These are phyloP conservation scores for Zea luxurians DNA, from an alignment of 176 grass and related monocot species.

Conservation along the genomic window DNA sequence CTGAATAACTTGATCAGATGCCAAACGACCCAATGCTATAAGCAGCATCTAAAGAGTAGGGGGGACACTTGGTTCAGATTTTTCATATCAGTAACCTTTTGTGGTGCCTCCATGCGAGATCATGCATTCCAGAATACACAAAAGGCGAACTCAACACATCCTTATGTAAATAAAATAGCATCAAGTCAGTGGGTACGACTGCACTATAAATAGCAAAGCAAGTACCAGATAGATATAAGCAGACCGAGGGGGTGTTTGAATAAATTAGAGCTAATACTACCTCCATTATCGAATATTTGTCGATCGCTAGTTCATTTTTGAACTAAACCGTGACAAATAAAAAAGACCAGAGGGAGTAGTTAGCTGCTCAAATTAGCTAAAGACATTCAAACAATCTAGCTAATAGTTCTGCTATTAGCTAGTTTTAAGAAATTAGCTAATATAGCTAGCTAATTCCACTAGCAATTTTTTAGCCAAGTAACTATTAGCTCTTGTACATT, in stretches of 20 bases:
- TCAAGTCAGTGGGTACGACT: neutral
- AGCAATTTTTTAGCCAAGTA: no score
- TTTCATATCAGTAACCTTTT: neutral
- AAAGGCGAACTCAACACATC: constrained; percentile 7
- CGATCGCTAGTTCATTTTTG: no score
- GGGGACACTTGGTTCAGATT: neutral
- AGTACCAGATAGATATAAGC: neutral
- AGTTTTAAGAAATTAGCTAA: no score
- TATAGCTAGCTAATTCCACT: no score
- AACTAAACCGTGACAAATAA: no score
- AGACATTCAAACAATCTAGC: no score
- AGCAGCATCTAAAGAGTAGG: neutral
- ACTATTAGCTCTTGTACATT: no score
- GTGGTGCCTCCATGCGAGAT: constrained; percentile 10
- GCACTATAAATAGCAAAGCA: neutral
- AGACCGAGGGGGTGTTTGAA: neutral
- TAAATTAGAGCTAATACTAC: no score
- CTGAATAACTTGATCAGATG: constrained; percentile 6
- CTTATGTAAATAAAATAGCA: neutral
- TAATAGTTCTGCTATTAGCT: no score
- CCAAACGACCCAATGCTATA: neutral
- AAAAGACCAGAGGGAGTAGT: no score
- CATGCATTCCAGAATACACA: neutral
- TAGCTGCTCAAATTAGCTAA: no score
- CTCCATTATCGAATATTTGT: no score